Base-by-base conservation (phyloP, 208 protist genomes). In the Trypanosoma lewisi region DNA sequence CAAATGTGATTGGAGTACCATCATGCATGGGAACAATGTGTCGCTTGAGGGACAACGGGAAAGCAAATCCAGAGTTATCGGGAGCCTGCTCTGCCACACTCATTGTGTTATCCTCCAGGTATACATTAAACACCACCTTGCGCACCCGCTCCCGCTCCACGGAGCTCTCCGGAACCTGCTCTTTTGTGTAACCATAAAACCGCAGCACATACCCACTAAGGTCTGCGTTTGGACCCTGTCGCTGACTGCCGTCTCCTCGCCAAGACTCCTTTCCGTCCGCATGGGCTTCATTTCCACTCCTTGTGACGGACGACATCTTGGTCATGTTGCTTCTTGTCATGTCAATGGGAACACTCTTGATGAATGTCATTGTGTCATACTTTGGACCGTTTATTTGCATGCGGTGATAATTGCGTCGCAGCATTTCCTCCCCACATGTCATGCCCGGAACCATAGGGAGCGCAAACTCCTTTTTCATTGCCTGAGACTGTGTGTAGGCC, bases 71-170 rank as follows among this genome's bases (percentile, higher is more conserved):
- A 34, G 84, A 95, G 85, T 99, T 99, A 54, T 97, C 91, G 48
- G 95, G 64, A 37, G 74, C 45, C 17, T 90, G 83, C 82, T 99
- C 97, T 37, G 78, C 75, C 54, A 99, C 85, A 60, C 94, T 93
- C 75, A 99, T 97, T 47, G 97, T 98, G 77, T 96, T 95, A 72
- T 99, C 98, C 61, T 97, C 95, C 3, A 99, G 83, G 68, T 92
- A 99, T 57, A 94, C 97, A 49, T 93, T 82, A 36, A 99, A 75
- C 11, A 85, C 67, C 63, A 95, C 76, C 47, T 89, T 89, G 27
- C 96, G 89, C 37, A 99, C 70, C 21, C 97, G 89, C 55, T 85
- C 83, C 59, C 74, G 79, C 80, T 99, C 98, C 2, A 78, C 25
- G 9, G 79, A 76, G 27, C 86, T 96, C 81, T 99, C 97, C 42